phyloP scores from a whole-genome alignment of 2,329 filamentous ascomycete species.

The Sporothrix humicola region DNA sequence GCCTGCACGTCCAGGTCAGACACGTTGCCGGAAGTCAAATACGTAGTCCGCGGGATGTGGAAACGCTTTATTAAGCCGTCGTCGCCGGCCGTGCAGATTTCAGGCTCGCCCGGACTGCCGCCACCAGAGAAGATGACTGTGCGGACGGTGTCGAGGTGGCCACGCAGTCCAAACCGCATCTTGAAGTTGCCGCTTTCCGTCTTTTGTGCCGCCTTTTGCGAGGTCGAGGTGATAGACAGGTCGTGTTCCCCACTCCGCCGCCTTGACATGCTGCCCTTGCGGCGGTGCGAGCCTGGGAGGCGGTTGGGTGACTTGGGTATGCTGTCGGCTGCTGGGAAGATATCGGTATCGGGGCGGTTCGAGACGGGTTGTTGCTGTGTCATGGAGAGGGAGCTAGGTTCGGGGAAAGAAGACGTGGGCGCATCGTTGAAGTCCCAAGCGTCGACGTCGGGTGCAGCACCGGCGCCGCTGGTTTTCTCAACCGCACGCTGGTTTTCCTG shows the following conservation, averaged over 20 bases:
- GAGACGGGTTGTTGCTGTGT: conserved; percentile 48
- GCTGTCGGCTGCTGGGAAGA: conserved; percentile 82
- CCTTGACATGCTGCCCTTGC: conserved; percentile 79
- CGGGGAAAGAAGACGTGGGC: conserved; percentile 61
- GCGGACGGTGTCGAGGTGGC: conserved; percentile 91
- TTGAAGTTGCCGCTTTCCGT: conserved; percentile 82
- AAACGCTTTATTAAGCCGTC: conserved; percentile 96
- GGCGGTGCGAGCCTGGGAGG: conserved; percentile 70
- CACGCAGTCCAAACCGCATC: conserved; percentile 86
- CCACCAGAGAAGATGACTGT: conserved; percentile 97
- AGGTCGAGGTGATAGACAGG: conserved; percentile 55
- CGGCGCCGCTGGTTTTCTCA: conserved; percentile 51
- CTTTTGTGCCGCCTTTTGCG: conserved; percentile 53
- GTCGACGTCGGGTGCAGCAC: conserved; percentile 62
- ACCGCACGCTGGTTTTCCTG: conserved; percentile 40
- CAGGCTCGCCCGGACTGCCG: conserved; percentile 91
- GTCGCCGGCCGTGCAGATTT: conserved; percentile 94
- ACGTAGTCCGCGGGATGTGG: conserved; percentile 82
- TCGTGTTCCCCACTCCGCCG: conserved; percentile 73
- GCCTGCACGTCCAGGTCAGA: conserved; percentile 89
- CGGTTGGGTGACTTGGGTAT: conserved; percentile 80
- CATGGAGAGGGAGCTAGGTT: conserved; percentile 49
- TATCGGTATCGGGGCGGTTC: conserved; percentile 82
- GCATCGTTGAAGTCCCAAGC: conserved; percentile 92
- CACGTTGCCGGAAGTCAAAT: conserved; percentile 48